Base-by-base conservation (phyloP, 371 early-diverging fungal species). In the Mortierella sp. region DNA sequence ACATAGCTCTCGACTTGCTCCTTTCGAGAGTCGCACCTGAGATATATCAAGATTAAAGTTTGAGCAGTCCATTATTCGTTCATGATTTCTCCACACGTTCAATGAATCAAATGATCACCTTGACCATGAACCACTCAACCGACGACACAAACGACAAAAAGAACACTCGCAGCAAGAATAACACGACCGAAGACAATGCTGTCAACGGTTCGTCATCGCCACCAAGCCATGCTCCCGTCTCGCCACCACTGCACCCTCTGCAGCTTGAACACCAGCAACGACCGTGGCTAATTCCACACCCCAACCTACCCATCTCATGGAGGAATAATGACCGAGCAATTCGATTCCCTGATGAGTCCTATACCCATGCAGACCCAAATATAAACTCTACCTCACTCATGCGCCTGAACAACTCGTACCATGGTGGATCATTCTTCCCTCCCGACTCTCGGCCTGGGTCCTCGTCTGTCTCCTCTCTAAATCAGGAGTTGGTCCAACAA, bases 281-380 rank as follows among this genome's bases (percentile, higher is more conserved):
- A 28, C 69, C 79, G n/a, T 77, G 79, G 79, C 52, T 68, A n/a
- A 72, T 72, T 64, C 79, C 79, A 1, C 79, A 77, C 59, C 72
- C 79, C 28, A 77, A 60, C 60, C 21, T 77, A 23, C 69, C 72
- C 48, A 72, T 77, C 21, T 72, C 79, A 44, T 77, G 79, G 79
- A 57, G 57, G 16, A 69, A 72, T 52, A 72, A 77, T 46, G 79
- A 72, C 53, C 68, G 23, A 4, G 47, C 59, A 19, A 47, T 61
- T 9, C 18, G 25, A 6, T 15, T 23, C 4, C 59, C 18, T 6
- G 30, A 25, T 44, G 29, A 21, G 25, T 18, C 50, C 19, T 60
- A 50, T 26, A 43, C 43, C 48, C 26, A 52, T 43, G 55, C 57
- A 14, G 15, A 47, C 30, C 29, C 63, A 0, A 23, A 25, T 50